Conservation (phyloP, 2,329 filamentous ascomycete genomes). For the Teratosphaeria viscida region DNA sequence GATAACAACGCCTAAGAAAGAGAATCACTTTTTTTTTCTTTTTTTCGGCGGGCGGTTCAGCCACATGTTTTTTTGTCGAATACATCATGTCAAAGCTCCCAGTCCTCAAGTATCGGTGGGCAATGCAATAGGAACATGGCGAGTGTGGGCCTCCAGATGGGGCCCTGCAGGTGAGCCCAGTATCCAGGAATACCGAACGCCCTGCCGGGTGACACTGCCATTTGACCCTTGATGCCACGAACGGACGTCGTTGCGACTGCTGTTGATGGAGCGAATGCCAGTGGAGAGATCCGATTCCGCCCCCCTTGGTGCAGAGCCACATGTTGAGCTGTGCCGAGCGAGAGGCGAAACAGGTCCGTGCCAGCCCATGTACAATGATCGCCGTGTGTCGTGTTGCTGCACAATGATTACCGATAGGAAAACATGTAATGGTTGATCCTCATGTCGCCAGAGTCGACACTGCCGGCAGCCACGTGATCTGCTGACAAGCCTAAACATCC, state of each 20-base stretch:
- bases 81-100: background rate
- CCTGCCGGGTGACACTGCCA: conserved; percentile 32
- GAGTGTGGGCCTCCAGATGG: background rate
- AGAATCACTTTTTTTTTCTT: background rate
- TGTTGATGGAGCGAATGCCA: conserved; percentile 5
- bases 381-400: background rate
- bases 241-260: background rate
- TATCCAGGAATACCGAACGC: conserved; percentile 17
- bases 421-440: conserved; percentile 5
- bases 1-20: background rate
- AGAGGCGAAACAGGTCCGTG: background rate
- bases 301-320: background rate
- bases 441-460: background rate
- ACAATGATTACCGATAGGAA: conserved; percentile 20
- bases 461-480: background rate
- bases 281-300: conserved; percentile 8
- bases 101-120: background rate
- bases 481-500: background rate
- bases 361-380: background rate
- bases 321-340: too few species aligned
- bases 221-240: conserved; percentile 1
- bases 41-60: background rate
- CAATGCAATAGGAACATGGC: background rate
- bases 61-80: background rate
- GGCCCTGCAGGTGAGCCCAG: background rate